These are phyloP conservation scores for Eucalyptus marginata DNA, from an alignment of 345 rosid species.

Conservation along the genomic window DNA sequence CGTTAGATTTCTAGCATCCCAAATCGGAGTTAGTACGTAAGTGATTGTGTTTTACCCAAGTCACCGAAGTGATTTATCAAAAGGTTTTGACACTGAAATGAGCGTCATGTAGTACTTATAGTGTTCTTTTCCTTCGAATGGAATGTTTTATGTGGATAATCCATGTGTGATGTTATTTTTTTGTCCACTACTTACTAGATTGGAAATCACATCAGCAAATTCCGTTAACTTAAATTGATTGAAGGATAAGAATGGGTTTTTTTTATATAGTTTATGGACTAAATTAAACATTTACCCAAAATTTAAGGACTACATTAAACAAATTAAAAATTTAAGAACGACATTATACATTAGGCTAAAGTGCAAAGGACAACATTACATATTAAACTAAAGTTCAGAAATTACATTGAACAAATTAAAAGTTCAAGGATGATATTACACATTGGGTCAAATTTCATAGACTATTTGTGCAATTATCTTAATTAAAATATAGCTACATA, in stretches of 20 bases:
- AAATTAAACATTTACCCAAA: neutral
- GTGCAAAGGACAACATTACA: neutral
- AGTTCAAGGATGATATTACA: neutral
- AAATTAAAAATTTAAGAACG: neutral
- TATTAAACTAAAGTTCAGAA: neutral
- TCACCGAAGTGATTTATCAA: rapidly evolving
- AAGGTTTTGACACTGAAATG: neutral
- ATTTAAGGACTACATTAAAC: neutral
- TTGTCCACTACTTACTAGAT: neutral
- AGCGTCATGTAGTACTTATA: neutral
- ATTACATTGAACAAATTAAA: neutral
- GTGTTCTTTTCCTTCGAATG: neutral
- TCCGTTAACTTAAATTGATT: neutral
- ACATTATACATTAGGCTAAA: neutral
- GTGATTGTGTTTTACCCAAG: neutral
- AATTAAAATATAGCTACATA: neutral
- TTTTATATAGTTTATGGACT: neutral
- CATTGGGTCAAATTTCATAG: neutral
- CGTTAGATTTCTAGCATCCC: rapidly evolving
- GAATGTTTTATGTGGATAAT: neutral
- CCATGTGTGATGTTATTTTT: neutral
- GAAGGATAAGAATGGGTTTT: neutral
- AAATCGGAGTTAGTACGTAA: neutral
- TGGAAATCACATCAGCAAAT: neutral
- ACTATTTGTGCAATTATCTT: neutral